Percentiles rank a stretch among this genome's conserved stretches.
These are phyloP conservation scores for Chrysanthemum lavandulifolium DNA, from an alignment of 129 eudicot species.

Conservation along the genomic window DNA sequence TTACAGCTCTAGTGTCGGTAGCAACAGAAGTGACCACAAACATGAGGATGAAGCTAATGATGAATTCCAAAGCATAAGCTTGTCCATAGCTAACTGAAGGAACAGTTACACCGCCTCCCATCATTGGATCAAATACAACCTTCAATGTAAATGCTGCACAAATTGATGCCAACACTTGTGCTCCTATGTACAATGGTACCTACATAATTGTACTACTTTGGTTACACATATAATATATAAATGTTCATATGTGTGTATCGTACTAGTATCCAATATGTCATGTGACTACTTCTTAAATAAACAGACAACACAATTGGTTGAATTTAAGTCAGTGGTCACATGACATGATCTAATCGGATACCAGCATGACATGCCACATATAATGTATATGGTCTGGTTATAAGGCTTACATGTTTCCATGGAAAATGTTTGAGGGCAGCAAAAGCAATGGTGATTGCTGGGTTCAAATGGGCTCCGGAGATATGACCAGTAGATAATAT, in stretches of 20 bases:
- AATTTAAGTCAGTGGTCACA: too few relatives aligned
- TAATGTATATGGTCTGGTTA: neutral
- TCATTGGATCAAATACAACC: slow-evolving; percentile 64
- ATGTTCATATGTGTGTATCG: too few relatives aligned
- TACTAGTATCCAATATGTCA: too few relatives aligned
- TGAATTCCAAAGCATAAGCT: slow-evolving; percentile 88
- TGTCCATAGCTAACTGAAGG: slow-evolving; percentile 70
- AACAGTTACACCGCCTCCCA: slow-evolving; percentile 90
- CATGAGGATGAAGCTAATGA: slow-evolving; percentile 94
- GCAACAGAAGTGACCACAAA: slow-evolving; percentile 98
- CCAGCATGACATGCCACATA: neutral
- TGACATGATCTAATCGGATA: too few relatives aligned
- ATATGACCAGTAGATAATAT: slow-evolving; percentile 90
- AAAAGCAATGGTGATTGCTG: slow-evolving; percentile 82
- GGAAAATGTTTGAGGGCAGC: slow-evolving; percentile 96
- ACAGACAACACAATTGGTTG: too few relatives aligned
- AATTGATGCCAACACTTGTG: slow-evolving; percentile 74
- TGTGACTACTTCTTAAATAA: too few relatives aligned
- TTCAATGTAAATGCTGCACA: slow-evolving; percentile 79
- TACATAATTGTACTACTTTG: slow-evolving; percentile 21
- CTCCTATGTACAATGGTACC: slow-evolving; percentile 89
- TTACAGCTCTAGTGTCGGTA: slow-evolving; percentile 98
- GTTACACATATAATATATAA: neutral
- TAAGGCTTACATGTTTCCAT: slow-evolving; percentile 68
- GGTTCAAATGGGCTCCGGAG: slow-evolving; percentile 97